Conservation (phyloP, 345 rosid species). For the Aquilaria sinensis region DNA sequence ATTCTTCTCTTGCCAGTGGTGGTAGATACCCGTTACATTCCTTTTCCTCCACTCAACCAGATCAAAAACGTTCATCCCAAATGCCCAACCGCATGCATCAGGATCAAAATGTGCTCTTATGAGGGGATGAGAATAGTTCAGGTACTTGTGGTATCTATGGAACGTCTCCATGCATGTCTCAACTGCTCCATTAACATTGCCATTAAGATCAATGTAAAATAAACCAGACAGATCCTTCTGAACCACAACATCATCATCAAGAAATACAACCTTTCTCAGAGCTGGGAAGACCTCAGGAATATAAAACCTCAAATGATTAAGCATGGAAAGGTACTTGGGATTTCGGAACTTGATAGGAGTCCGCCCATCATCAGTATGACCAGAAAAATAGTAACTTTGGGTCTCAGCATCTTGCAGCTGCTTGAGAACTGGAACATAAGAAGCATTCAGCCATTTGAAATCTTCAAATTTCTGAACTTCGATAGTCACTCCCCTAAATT, state of each 20-base stretch:
- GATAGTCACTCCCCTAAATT: conserved; percentile 63
- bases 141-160: conserved; percentile 78
- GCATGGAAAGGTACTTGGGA: conserved; percentile 89
- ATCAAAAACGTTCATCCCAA: conserved; percentile 92
- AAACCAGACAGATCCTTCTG: conserved; percentile 65
- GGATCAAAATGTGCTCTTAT: conserved; percentile 87
- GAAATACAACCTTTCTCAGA: conserved; percentile 74
- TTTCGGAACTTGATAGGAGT: conserved; percentile 93
- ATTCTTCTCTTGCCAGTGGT: conserved; percentile 89
- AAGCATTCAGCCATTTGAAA: conserved; percentile 86
- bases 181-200: conserved; percentile 92
- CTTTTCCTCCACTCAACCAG: conserved; percentile 83
- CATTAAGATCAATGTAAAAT: conserved; percentile 63
- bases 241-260: conserved; percentile 85
- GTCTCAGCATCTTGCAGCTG: conserved; percentile 94
- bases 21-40: conserved; percentile 88
- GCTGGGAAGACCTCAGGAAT: conserved; percentile 88
- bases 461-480: conserved; percentile 91
- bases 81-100: conserved; percentile 98
- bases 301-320: conserved; percentile 85
- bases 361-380: conserved; percentile 50
- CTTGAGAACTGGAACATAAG: conserved; percentile 90
- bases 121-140: conserved; percentile 88
- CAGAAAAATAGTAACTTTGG: conserved; percentile 86
- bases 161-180: conserved; percentile 98